Evolutionary conservation across 495 filamentous ascomycete species (phyloP).

Genomic region (Tirmania nivea): DNA sequence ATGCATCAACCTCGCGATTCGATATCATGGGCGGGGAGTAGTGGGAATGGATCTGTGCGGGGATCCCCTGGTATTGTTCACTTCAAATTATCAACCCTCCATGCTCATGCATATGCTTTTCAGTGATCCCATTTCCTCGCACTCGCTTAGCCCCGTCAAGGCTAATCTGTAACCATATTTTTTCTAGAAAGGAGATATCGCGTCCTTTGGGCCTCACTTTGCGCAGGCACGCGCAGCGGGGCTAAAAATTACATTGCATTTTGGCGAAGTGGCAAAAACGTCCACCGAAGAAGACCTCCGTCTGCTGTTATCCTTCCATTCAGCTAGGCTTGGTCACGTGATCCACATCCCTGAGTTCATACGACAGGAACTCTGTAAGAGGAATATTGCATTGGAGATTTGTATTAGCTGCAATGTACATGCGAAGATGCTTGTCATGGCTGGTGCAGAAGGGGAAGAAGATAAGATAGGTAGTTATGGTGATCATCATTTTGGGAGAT

Average conservation of each 20-base stretch:
- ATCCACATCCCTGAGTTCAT: slow-evolving; percentile 43
- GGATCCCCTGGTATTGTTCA: slow-evolving; percentile 31
- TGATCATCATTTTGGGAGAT: slow-evolving; percentile 54
- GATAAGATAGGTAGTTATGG: slow-evolving; percentile 32
- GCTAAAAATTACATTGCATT: slow-evolving; percentile 52
- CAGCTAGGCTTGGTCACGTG: slow-evolving; percentile 58
- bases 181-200: slow-evolving; percentile 30
- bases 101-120: no score
- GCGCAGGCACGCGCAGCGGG: slow-evolving; percentile 26
- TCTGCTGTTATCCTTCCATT: slow-evolving; percentile 38
- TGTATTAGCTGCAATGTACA: slow-evolving; percentile 68
- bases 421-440: slow-evolving; percentile 37
- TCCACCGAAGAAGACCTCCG: slow-evolving; percentile 34
- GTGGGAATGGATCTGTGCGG: slow-evolving; percentile 69
- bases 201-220: slow-evolving; percentile 35
- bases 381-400: slow-evolving; percentile 44
- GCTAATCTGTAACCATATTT: background rate
- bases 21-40: slow-evolving; percentile 33
- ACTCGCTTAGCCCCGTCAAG: background rate
- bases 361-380: slow-evolving; percentile 31
- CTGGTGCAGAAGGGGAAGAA: background rate
- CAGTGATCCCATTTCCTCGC: background rate
- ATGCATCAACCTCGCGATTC: slow-evolving; percentile 39
- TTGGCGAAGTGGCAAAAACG: slow-evolving; percentile 42
- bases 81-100: background rate